Evolutionary conservation across 176 grass and related monocot genomes (phyloP).

Genomic region (Ananas comosus): DNA sequence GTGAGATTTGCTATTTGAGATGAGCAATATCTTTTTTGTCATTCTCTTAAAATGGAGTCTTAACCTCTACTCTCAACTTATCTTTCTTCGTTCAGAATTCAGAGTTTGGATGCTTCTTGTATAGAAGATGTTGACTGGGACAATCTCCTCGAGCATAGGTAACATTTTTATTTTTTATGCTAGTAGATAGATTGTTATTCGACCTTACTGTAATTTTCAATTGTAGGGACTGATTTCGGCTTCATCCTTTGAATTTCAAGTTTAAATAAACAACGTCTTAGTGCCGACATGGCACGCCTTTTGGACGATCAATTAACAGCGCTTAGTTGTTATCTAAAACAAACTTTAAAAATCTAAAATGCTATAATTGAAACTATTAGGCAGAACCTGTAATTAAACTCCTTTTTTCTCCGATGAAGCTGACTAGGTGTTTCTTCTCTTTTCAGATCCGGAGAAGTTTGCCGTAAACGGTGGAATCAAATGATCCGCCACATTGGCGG

Average conservation of each 20-base stretch:
- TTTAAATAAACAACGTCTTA: too few relatives aligned
- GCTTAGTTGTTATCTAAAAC: too few relatives aligned
- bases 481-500: slow-evolving; percentile 50
- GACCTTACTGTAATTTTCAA: slow-evolving; percentile 4
- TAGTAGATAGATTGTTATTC: not conserved
- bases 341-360: too few relatives aligned
- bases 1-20: not conserved
- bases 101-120: slow-evolving; percentile 48
- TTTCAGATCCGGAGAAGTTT: slow-evolving; percentile 55
- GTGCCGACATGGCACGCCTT: too few relatives aligned
- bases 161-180: slow-evolving; percentile 14
- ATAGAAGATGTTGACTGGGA: slow-evolving; percentile 88
- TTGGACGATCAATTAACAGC: too few relatives aligned
- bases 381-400: not conserved
- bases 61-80: not conserved
- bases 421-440: not conserved
- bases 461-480: slow-evolving; percentile 55
- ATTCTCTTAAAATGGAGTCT: not conserved
- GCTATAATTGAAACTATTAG: not conserved
- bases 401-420: not conserved
- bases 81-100: slow-evolving; percentile 34
- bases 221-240: not conserved
- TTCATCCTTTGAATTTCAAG: not conserved
- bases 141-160: slow-evolving; percentile 69
- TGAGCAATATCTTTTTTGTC: not conserved